Base-by-base conservation (phyloP, 23 red algal species). In the Gracilaria caudata region DNA sequence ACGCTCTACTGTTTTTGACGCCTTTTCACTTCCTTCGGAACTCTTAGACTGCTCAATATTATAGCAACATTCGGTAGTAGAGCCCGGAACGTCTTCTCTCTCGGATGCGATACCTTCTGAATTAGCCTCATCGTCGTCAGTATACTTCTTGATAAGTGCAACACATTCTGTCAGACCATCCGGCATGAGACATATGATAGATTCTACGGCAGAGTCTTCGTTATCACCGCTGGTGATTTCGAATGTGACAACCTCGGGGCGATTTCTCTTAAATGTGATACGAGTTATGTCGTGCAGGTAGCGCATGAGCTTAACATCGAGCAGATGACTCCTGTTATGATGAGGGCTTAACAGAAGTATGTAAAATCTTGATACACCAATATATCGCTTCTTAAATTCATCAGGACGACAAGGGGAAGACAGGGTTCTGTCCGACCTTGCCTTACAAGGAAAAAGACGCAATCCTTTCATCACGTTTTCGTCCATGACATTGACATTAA, bases 371-470 rank as follows among this genome's bases (percentile, higher is more conserved):
- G 92, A 94, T 14, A 94, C 92, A 64, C 92, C 92, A 11, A 94
- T 68, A 51, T 81, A 94, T 10, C 90, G 90, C 44, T 80, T 76
- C 75, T 86, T 93, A 55, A 93, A 93, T 39, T 93, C 90, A 35
- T 44, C 66, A 24, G 66, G 35, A 37, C 72, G 80, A 37, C 71
- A 68, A 53, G 80, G 55, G 32, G 64, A 64, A 37, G 57, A 54
- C 24, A 63, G 3, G 23, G 13, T 60, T 34, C 53, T 49, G 28
- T 89, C 78, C 19, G 82, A 68, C 41, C 86, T 68, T 39, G 93
- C 93, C 11, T 78, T 83, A 79, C 93, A 95, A 23, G 93, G 93
- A 84, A 95, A 95, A 33, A 95, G 65, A 4, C 83, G 84, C 82
- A 95, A 64, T 35, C 93, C 93, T 10, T 56, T 35, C 84, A 89